These are phyloP conservation scores for Hypsizygus ulmarius DNA, from an alignment of 1,284 basidiomycete genomes.

Conservation along the genomic window DNA sequence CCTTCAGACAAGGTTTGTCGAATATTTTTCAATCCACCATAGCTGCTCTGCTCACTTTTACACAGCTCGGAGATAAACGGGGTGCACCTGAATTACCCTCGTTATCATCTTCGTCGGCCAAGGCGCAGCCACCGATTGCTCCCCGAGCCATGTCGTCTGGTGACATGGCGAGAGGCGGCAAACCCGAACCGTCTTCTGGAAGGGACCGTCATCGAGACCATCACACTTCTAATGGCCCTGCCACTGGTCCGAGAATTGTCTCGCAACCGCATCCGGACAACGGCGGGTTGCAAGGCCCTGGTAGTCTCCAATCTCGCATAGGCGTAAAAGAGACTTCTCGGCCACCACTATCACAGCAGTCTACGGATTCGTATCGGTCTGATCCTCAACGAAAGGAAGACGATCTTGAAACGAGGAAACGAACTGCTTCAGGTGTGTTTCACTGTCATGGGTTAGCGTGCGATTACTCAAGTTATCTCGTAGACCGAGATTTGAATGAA, in stretches of 20 bases:
- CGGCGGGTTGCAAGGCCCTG: conserved; percentile 23
- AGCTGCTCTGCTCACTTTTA: conserved; percentile 6
- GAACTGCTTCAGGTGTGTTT: conserved; percentile 61
- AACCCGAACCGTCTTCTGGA: conserved; percentile 35
- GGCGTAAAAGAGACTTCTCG: conserved; percentile 53
- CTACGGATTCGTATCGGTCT: conserved; percentile 39
- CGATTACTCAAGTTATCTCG: conserved; percentile 12
- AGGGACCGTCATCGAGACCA: conserved; percentile 39
- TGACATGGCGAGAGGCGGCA: conserved; percentile 36
- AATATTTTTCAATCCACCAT: not conserved
- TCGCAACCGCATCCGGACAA: conserved; percentile 25
- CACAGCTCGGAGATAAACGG: conserved; percentile 52
- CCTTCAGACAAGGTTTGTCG: conserved; percentile 53
- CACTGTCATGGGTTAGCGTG: not conserved
- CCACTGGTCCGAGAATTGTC: conserved; percentile 19
- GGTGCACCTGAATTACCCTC: conserved; percentile 48
- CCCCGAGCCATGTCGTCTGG: conserved; percentile 66
- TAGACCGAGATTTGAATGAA: conserved; percentile 47
- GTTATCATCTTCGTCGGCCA: conserved; percentile 33
- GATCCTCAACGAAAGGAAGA: conserved; percentile 50
- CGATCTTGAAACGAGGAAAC: conserved; percentile 66
- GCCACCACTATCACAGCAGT: conserved; percentile 32
- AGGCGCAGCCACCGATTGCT: conserved; percentile 53
- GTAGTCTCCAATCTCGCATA: conserved; percentile 67
- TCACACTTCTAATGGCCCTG: conserved; percentile 27